Conservation (phyloP, 371 early-diverging fungal species). For the Haplosporangium sp. region DNA sequence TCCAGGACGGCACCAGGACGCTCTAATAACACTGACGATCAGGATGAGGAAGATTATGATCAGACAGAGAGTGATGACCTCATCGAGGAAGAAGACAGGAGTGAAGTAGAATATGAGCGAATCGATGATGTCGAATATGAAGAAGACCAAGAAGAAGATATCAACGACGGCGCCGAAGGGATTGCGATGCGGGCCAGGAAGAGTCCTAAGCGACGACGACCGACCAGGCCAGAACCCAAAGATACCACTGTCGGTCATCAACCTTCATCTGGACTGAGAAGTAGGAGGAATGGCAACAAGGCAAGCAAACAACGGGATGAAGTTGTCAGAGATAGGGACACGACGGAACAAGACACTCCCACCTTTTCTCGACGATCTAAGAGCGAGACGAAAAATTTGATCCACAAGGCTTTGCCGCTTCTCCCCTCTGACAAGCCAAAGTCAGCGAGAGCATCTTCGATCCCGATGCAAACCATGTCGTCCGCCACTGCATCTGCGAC, state of each 20-base stretch:
- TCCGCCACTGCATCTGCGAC: background rate
- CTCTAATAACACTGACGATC: background rate
- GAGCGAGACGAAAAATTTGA: background rate
- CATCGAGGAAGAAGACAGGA: background rate
- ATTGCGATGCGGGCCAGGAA: background rate
- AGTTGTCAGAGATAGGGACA: too few relatives aligned
- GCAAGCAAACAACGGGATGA: too few relatives aligned
- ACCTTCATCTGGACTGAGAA: too few relatives aligned
- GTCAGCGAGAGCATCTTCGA: too few relatives aligned
- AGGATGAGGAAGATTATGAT: background rate
- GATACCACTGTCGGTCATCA: background rate
- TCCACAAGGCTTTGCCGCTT: background rate
- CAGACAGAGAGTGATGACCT: background rate
- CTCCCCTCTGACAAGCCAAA: background rate
- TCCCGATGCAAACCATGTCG: background rate
- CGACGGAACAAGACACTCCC: too few relatives aligned
- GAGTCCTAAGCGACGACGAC: background rate
- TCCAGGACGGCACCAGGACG: background rate
- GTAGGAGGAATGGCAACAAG: too few relatives aligned
- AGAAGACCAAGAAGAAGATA: slow-evolving; percentile 2
- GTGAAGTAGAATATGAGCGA: background rate
- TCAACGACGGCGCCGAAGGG: background rate
- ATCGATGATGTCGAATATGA: background rate
- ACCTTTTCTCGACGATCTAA: background rate
- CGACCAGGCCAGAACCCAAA: background rate